Conservation (phyloP, 2,329 filamentous ascomycete species). For the Colletotrichum sp. region DNA sequence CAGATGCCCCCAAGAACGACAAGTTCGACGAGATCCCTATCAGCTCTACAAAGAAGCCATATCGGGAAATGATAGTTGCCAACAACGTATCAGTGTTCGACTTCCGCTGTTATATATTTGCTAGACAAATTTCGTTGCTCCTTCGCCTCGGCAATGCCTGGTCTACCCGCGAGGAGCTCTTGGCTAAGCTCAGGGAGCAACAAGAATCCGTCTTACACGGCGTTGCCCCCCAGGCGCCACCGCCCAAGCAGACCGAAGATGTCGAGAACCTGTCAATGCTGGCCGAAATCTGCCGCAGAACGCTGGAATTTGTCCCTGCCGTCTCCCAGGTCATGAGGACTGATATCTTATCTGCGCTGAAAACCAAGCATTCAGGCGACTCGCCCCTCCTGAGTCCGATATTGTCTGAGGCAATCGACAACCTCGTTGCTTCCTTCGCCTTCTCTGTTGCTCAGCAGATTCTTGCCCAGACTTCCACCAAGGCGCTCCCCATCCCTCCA, state of each 20-base stretch:
- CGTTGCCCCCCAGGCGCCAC: constrained; percentile 55
- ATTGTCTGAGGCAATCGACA: constrained; percentile 66
- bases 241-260: constrained; percentile 59
- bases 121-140: constrained; percentile 82
- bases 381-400: constrained; percentile 34
- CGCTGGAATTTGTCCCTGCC: constrained; percentile 82
- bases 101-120: constrained; percentile 92
- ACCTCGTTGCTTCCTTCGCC: constrained; percentile 77
- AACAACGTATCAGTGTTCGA: constrained; percentile 97
- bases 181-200: constrained; percentile 66
- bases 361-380: constrained; percentile 25
- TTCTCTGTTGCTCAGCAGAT: constrained; percentile 80
- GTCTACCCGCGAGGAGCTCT: constrained; percentile 65
- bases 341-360: constrained; percentile 72
- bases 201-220: constrained; percentile 62
- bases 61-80: constrained; percentile 87
- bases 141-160: constrained; percentile 80
- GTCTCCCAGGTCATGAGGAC: constrained; percentile 79
- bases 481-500: constrained; percentile 68
- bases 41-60: constrained; percentile 74
- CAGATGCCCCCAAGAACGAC: constrained; percentile 37
- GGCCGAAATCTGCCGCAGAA: constrained; percentile 84
- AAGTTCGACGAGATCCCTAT: constrained; percentile 63
- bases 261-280: constrained; percentile 77
- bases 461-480: constrained; percentile 74